Evolutionary conservation across 768 basidiomycete genomes (phyloP).

Genomic region (Mycena pura): DNA sequence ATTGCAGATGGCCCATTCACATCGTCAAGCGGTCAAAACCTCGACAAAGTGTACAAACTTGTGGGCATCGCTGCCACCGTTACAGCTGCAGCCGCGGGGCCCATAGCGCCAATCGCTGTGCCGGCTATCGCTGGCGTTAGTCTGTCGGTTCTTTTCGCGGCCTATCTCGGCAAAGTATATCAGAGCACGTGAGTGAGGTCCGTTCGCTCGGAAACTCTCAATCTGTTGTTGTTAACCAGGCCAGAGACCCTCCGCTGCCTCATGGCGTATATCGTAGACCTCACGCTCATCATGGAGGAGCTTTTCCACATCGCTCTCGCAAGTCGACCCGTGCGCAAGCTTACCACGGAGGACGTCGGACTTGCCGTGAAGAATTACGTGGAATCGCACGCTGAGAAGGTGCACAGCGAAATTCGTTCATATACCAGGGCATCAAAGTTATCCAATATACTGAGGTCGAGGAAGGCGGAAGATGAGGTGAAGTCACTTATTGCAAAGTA

Average conservation of each 20-base stretch:
- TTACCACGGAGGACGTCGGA: neutral
- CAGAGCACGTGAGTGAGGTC: neutral
- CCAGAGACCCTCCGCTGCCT: too few relatives aligned
- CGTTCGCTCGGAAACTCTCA: neutral
- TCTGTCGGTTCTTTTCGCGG: neutral
- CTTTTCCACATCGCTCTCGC: neutral
- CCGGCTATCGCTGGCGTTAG: neutral
- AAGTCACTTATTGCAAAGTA: neutral
- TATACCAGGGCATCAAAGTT: neutral
- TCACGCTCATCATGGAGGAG: neutral
- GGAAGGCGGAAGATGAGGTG: neutral
- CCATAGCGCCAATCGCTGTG: neutral
- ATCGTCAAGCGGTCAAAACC: neutral
- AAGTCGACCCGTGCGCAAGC: neutral
- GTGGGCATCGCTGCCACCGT: neutral
- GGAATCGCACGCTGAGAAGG: neutral
- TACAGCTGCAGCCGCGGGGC: neutral
- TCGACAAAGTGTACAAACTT: neutral
- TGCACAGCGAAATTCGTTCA: neutral
- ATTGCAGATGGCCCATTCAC: neutral
- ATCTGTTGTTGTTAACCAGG: neutral
- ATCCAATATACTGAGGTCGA: neutral
- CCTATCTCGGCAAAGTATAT: neutral
- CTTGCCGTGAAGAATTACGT: neutral
- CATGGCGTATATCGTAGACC: neutral